Evolutionary conservation across 768 basidiomycete genomes (phyloP).

Genomic region (Stropharia rugosoannulata): DNA sequence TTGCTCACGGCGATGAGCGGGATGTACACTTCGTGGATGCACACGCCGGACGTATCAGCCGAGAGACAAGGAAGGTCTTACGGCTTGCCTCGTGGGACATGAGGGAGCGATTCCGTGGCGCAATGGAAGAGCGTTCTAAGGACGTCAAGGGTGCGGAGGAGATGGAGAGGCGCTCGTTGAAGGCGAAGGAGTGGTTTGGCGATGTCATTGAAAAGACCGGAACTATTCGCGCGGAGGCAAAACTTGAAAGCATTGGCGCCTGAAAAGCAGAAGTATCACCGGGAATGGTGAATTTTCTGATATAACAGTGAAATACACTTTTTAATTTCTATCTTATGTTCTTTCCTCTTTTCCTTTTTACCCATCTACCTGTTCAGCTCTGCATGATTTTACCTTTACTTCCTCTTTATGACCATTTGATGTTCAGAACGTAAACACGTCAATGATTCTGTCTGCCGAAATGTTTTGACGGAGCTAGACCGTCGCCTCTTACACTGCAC

Average conservation of each 20-base stretch:
- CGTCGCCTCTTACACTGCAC: slow-evolving; percentile 7
- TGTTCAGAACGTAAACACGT: slow-evolving; percentile 6
- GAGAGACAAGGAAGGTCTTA: slow-evolving; percentile 93
- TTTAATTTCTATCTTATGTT: background rate
- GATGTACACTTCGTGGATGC: slow-evolving; percentile 62
- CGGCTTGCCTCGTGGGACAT: slow-evolving; percentile 90
- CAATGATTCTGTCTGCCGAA: slow-evolving; percentile 15
- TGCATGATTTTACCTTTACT: background rate
- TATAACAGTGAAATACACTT: background rate
- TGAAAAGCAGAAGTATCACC: slow-evolving; percentile 11
- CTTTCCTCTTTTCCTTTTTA: background rate
- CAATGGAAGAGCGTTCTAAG: slow-evolving; percentile 75
- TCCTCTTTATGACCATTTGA: slow-evolving; percentile 7
- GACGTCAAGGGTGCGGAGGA: slow-evolving; percentile 82
- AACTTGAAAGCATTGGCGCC: slow-evolving; percentile 28
- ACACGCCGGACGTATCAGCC: slow-evolving; percentile 68
- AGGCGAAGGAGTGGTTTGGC: slow-evolving; percentile 73
- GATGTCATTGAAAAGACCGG: slow-evolving; percentile 47
- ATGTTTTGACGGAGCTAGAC: slow-evolving; percentile 18
- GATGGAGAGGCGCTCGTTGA: slow-evolving; percentile 63
- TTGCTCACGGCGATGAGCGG: slow-evolving; percentile 44
- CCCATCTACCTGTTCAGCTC: background rate
- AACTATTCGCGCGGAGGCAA: slow-evolving; percentile 37
- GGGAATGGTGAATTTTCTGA: background rate
- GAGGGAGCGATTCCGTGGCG: slow-evolving; percentile 73